Conservation (phyloP, 306 rosid species). For the Cucurbita pepo region DNA sequence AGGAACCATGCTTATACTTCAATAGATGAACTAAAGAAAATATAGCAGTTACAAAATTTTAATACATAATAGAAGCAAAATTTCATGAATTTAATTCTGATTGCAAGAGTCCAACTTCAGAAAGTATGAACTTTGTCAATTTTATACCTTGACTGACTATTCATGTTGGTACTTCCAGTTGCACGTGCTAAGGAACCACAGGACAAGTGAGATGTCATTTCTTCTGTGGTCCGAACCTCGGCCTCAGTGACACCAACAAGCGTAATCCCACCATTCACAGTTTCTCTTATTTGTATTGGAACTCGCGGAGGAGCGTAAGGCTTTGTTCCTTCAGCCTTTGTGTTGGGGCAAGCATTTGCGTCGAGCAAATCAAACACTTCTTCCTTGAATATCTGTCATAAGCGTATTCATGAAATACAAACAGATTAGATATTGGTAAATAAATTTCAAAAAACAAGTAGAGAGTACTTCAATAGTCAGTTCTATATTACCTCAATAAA, state of each 20-base stretch:
- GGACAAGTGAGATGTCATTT: conserved; percentile 58
- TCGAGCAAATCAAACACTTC: conserved; percentile 86
- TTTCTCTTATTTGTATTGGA: conserved; percentile 86
- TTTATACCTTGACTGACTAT: conserved; percentile 72
- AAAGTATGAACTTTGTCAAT: neutral
- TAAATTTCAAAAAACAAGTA: neutral
- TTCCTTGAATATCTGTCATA: conserved; percentile 71
- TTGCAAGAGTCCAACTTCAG: neutral
- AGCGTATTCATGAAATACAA: neutral
- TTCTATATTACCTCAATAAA: conserved; percentile 58
- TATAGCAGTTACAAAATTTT: neutral
- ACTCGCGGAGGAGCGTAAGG: conserved; percentile 34
- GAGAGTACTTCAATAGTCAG: neutral
- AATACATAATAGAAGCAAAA: neutral
- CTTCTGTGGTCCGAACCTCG: conserved; percentile 63
- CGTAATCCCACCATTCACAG: conserved; percentile 72
- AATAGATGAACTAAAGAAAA: neutral
- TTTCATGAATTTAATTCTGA: neutral
- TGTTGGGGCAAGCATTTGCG: conserved; percentile 18
- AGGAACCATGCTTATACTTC: neutral
- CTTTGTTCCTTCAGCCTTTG: conserved; percentile 42
- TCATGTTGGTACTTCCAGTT: conserved; percentile 89
- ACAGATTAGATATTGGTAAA: neutral
- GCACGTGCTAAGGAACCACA: conserved; percentile 72
- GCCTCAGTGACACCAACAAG: conserved; percentile 82